Base-by-base conservation (phyloP, 257 asterid genomes). In the Plantago elongata region DNA sequence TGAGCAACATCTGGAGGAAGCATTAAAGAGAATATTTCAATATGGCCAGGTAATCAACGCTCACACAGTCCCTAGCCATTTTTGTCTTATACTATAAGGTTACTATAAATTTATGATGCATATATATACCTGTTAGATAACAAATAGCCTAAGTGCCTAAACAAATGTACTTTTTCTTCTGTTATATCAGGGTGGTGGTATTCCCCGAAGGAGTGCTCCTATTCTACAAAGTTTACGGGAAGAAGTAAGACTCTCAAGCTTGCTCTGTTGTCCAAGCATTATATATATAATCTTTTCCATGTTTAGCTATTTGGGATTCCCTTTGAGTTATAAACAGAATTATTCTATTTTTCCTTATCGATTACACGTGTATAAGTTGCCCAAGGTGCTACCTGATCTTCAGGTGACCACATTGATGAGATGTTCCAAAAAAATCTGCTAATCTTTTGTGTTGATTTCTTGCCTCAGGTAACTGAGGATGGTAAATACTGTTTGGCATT, bases 1-100 rank as follows among this genome's bases (percentile, higher is more conserved):
- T 45, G 99, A 93, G 72, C 99, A 93, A 50, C 99, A 89, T 83
- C 77, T 89, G 62, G 99, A 93, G 1, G 99, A 93, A 78, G 97
- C 99, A 60, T 69, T 89, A 71, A 93, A 89, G 77, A 77, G 99
- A 63, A 93, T 93, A 67, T 93, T 93, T 75, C 96, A 93, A 65
- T 93, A 87, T 61, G 95, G 99, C 8, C 89, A 61, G 99, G 99
- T 93, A 83, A 18, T 3, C 42, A 40, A 11, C 50, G 13, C 47
- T 51, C 40, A 34, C 40, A 34, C 5, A 34, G 27, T 22, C 27
- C 27, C 40, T 7, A 4, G 40, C 40, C 8, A 34, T 34, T 7
- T 34, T 34, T 34, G 40, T 34, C 7, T 34, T 7, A 34, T 34
- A 34, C 3, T 34, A 4, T 4, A 34, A 34, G 40, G 40, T 34